These are phyloP conservation scores for Lenwebbia sp. DNA, from an alignment of 345 rosid genomes.

Conservation along the genomic window DNA sequence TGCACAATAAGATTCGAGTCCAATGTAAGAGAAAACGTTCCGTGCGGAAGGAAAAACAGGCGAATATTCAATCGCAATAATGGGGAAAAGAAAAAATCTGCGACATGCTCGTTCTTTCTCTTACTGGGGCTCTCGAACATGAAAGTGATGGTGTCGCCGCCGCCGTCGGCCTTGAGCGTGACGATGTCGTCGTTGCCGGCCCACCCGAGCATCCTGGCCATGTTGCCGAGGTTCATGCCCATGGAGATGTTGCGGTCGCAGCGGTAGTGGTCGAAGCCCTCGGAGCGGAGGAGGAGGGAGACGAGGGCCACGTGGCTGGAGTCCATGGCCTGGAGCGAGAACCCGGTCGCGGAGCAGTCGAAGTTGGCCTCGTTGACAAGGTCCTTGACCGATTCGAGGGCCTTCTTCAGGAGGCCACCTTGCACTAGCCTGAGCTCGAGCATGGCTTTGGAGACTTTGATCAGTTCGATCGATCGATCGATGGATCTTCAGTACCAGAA, in stretches of 20 bases:
- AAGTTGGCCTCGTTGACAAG: conserved; percentile 89
- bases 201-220: conserved; percentile 85
- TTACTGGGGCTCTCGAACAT: conserved; percentile 93
- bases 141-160: conserved; percentile 81
- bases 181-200: conserved; percentile 51
- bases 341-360: conserved; percentile 79
- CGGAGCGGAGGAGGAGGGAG: conserved; percentile 78
- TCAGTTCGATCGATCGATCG: rapidly evolving
- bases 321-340: conserved; percentile 91
- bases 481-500: not conserved
- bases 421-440: conserved; percentile 71
- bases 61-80: too few species aligned
- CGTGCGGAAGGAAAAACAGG: too few species aligned
- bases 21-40: too few species aligned
- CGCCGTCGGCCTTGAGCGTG: conserved; percentile 9
- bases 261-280: conserved; percentile 96
- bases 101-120: not conserved
- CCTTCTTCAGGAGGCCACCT: conserved; percentile 92
- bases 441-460: conserved; percentile 9
- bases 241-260: conserved; percentile 85
- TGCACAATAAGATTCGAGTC: too few species aligned
- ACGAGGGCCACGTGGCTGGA: conserved; percentile 95
- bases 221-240: conserved; percentile 84
- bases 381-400: conserved; percentile 73
- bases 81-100: too few species aligned